Percentiles rank a stretch among this genome's conserved stretches.
These are phyloP conservation scores for Globisporangium rhizosaccharum DNA, from an alignment of 352 stramenopile genomes.

Conservation along the genomic window DNA sequence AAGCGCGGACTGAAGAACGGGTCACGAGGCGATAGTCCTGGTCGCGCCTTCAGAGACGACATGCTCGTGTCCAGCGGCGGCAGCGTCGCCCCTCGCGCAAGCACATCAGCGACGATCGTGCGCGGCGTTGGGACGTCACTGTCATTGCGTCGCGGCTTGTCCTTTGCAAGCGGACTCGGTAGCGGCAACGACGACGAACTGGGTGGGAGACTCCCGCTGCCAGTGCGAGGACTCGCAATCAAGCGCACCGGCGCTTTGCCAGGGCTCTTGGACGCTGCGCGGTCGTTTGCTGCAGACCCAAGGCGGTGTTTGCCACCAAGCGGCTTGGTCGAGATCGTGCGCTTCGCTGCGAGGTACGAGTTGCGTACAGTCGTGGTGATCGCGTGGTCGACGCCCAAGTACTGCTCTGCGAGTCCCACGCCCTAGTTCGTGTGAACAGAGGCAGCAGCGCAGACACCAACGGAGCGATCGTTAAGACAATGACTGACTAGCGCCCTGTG, in stretches of 20 bases:
- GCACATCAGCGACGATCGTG: conserved; percentile 47
- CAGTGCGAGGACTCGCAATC: conserved; percentile 30
- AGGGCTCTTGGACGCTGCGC: conserved; percentile 13
- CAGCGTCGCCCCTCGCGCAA: conserved; percentile 39
- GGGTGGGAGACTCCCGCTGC: conserved; percentile 1
- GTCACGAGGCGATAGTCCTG: conserved; percentile 34
- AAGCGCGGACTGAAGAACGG: conserved; percentile 68
- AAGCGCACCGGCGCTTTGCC: conserved; percentile 22
- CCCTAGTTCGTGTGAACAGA: conserved; percentile 24
- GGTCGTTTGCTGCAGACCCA: too few relatives aligned
- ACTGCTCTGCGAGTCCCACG: conserved; percentile 84
- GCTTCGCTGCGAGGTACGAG: conserved; percentile 80
- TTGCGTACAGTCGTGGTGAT: conserved; percentile 89
- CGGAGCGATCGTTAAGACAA: background rate
- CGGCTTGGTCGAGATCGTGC: conserved; percentile 38
- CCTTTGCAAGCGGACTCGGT: conserved; percentile 43
- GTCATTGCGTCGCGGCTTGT: conserved; percentile 25
- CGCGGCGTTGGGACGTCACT: conserved; percentile 32
- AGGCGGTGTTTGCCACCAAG: background rate
- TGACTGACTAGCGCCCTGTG: background rate
- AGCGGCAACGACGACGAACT: conserved; percentile 22
- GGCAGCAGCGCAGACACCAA: background rate
- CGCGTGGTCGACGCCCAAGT: conserved; percentile 83
- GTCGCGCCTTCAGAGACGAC: conserved; percentile 3
- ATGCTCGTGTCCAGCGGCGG: conserved; percentile 24